phyloP scores from a whole-genome alignment of 23 red algal genomes.

The Agarophyton chilense region DNA sequence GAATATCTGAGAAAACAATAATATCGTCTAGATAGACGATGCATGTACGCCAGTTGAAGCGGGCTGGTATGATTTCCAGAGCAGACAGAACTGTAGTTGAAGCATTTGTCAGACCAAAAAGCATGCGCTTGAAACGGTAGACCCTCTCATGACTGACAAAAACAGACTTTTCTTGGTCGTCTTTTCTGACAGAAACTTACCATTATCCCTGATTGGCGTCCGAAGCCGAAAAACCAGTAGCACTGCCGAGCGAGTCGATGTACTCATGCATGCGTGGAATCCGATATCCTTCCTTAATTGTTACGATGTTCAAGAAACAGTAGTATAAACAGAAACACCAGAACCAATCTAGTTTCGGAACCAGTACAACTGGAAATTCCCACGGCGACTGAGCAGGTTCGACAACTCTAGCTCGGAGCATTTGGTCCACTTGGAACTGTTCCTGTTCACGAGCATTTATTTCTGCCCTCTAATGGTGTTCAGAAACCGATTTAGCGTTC shows the following conservation, averaged over 20 bases:
- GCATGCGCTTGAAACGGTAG: background rate
- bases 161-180: background rate
- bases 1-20: no score
- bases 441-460: no score
- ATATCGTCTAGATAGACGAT: no score
- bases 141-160: background rate
- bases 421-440: no score
- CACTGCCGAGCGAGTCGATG: conserved; percentile 3
- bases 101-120: no score
- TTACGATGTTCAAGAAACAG: background rate
- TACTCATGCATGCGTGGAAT: conserved; percentile 34
- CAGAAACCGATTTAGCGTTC: no score
- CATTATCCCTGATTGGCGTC: background rate
- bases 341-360: background rate
- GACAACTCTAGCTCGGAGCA: no score
- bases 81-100: no score
- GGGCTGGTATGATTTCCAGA: no score
- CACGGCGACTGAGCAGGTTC: conserved; percentile 8
- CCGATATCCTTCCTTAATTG: conserved; percentile 18
- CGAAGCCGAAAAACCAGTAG: background rate
- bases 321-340: conserved; percentile 21
- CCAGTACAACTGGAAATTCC: background rate
- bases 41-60: no score
- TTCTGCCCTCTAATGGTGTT: no score
- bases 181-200: background rate